Conservation (phyloP, 768 basidiomycete species). For the Strobilomyces dryophilus region DNA sequence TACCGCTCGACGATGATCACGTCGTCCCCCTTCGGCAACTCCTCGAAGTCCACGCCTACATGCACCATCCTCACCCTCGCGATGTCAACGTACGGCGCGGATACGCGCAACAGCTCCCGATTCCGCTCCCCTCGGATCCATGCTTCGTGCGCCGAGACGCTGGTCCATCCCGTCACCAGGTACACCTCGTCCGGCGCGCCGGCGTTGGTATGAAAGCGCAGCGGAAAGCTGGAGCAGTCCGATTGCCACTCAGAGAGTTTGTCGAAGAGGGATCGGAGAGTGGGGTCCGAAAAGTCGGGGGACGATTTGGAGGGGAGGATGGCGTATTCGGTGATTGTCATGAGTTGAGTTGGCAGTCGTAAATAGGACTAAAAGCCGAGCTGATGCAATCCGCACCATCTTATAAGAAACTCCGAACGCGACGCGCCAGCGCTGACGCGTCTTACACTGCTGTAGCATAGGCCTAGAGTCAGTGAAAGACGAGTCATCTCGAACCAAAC, state of each 20-base stretch:
- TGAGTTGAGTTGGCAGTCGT: no score
- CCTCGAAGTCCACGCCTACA: conserved; percentile 35
- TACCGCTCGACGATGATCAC: no score
- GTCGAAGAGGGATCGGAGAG: conserved; percentile 29
- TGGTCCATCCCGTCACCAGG: conserved; percentile 44
- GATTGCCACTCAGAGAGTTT: conserved; percentile 35
- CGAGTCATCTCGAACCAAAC: no score
- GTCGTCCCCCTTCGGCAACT: no score
- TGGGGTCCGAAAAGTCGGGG: conserved; percentile 26
- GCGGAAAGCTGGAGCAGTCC: conserved; percentile 37
- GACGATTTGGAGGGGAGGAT: conserved; percentile 25
- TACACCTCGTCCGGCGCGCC: conserved; percentile 26
- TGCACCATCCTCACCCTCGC: conserved; percentile 33
- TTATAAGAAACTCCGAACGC: no score
- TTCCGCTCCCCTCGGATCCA: conserved; percentile 42
- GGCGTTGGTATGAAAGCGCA: conserved; percentile 35
- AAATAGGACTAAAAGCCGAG: no score
- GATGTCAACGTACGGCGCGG: conserved; percentile 31
- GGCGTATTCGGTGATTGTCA: no score
- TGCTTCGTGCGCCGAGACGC: conserved; percentile 36
- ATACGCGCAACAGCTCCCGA: conserved; percentile 33
- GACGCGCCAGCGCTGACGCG: no score
- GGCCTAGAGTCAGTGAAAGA: no score
- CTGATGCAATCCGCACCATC: no score
- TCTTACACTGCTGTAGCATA: no score